These are phyloP conservation scores for Globisporangium okanoganense DNA, from an alignment of 352 stramenopile genomes.

Conservation along the genomic window DNA sequence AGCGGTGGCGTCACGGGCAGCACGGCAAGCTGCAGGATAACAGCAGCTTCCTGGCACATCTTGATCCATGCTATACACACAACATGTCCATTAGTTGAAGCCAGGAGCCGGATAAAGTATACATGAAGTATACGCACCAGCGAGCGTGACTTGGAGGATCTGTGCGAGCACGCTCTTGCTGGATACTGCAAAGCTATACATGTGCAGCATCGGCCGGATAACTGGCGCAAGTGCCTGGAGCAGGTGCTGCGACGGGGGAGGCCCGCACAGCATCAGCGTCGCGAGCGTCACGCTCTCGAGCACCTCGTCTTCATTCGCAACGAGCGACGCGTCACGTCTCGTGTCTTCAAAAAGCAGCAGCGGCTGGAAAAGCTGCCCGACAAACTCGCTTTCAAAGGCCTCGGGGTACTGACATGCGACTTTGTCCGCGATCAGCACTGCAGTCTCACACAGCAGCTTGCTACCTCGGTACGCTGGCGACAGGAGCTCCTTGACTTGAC, in stretches of 20 bases:
- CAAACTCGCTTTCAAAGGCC: constrained; percentile 50
- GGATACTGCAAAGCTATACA: constrained; percentile 56
- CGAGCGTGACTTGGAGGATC: constrained; percentile 44
- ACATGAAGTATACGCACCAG: constrained; percentile 25
- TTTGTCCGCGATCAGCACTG: constrained; percentile 56
- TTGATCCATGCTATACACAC: constrained; percentile 30
- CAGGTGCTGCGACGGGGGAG: constrained; percentile 50
- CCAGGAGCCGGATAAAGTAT: too few relatives aligned
- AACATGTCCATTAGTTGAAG: not conserved
- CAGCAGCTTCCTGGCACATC: constrained; percentile 19
- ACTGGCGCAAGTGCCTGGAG: constrained; percentile 42
- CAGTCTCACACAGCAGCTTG: constrained; percentile 73
- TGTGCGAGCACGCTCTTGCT: constrained; percentile 67
- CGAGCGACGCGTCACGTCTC: constrained; percentile 2
- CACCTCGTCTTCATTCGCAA: constrained; percentile 43
- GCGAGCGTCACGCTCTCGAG: constrained; percentile 47
- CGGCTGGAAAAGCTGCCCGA: constrained; percentile 51
- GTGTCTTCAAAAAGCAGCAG: constrained; percentile 60
- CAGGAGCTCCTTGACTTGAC: constrained; percentile 55
- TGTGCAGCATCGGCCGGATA: constrained; percentile 60
- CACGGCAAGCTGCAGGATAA: constrained; percentile 51
- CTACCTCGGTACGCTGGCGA: constrained; percentile 43
- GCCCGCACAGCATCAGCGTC: constrained; percentile 61
- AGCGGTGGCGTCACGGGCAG: constrained; percentile 46
- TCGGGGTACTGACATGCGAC: constrained; percentile 36